Evolutionary conservation across 345 rosid species (phyloP).

Genomic region (Camelina laxa): DNA sequence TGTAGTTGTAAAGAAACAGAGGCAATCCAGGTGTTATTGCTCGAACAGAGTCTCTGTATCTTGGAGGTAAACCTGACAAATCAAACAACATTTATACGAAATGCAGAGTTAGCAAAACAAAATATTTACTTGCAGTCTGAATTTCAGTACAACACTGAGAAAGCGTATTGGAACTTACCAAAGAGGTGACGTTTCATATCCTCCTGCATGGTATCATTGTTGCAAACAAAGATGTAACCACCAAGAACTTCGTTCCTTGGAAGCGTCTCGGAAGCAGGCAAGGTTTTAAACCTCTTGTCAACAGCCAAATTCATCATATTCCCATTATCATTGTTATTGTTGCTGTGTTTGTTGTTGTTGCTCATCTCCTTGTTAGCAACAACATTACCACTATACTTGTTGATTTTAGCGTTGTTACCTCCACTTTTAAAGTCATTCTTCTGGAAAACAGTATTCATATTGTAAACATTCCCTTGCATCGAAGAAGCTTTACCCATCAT

Average conservation of each 20-base stretch:
- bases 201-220: constrained; percentile 99
- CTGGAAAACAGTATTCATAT: constrained; percentile 72
- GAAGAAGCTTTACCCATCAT: constrained; percentile 57
- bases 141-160: neutral
- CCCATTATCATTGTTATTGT: constrained; percentile 47
- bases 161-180: constrained; percentile 52
- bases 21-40: constrained; percentile 99
- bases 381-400: constrained; percentile 73
- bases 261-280: constrained; percentile 93
- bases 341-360: constrained; percentile 53
- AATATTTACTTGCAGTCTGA: neutral
- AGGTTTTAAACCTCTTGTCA: constrained; percentile 63
- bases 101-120: neutral
- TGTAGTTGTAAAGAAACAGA: constrained; percentile 92
- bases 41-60: constrained; percentile 95
- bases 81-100: neutral
- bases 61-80: constrained; percentile 87
- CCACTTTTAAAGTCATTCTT: constrained; percentile 59
- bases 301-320: constrained; percentile 47
- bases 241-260: constrained; percentile 98
- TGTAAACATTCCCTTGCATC: constrained; percentile 59
- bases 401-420: constrained; percentile 52
- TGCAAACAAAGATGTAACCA: constrained; percentile 96
- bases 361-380: constrained; percentile 55
- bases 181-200: constrained; percentile 91